These are phyloP conservation scores for Alternaria ethzedia DNA, from an alignment of 2,329 filamentous ascomycete species.

Conservation along the genomic window DNA sequence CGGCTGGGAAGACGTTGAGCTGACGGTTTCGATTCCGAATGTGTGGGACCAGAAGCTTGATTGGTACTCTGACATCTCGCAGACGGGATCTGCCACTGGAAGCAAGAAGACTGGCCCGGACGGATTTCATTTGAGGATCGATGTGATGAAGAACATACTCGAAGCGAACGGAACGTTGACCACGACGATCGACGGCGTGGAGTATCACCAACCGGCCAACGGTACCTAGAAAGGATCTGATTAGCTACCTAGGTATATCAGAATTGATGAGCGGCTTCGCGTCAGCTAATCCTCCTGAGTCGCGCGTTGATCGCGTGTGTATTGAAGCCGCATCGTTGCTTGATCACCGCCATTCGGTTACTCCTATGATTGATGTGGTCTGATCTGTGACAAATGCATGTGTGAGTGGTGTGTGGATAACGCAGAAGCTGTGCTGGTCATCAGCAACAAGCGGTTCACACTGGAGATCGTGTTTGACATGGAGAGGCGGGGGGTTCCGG, in stretches of 20 bases:
- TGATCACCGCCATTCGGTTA: background rate
- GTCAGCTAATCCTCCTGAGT: background rate
- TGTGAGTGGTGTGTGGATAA: background rate
- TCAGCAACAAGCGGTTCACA: constrained; percentile 73
- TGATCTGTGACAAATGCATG: background rate
- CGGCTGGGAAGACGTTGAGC: constrained; percentile 47
- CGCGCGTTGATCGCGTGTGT: background rate
- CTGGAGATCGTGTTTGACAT: constrained; percentile 71
- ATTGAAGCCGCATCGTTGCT: background rate
- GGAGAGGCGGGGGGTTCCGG: constrained; percentile 69
- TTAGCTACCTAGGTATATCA: background rate
- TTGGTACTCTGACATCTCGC: constrained; percentile 51
- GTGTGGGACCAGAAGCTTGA: constrained; percentile 37
- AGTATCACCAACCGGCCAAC: constrained; percentile 50
- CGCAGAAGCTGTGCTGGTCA: constrained; percentile 72
- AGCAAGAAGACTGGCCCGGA: constrained; percentile 50
- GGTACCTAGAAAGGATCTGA: constrained; percentile 19
- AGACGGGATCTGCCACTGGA: constrained; percentile 36
- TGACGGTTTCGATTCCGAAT: constrained; percentile 7
- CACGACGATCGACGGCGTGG: constrained; percentile 47
- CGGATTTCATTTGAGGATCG: constrained; percentile 51
- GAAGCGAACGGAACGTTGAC: constrained; percentile 51
- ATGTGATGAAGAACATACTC: constrained; percentile 51
- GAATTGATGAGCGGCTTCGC: background rate
- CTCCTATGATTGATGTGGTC: background rate